Percentiles rank a stretch among this genome's conserved stretches.
These are phyloP conservation scores for Fusarium piperis DNA, from an alignment of 2,329 filamentous ascomycete species.

Conservation along the genomic window DNA sequence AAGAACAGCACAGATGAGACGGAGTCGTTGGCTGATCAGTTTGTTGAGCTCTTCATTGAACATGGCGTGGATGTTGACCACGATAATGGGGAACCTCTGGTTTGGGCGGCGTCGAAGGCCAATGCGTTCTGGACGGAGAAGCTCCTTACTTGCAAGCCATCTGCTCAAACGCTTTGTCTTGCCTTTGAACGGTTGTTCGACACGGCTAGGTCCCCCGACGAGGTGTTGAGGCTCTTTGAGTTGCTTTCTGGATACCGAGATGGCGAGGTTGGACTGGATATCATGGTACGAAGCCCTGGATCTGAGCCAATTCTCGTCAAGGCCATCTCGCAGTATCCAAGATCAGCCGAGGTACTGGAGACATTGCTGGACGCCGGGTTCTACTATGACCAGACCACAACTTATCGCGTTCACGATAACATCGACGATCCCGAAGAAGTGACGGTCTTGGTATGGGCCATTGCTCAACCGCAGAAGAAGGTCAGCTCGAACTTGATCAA, in stretches of 20 bases:
- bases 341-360: conserved; percentile 62
- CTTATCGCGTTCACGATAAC: conserved; percentile 55
- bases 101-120: conserved; percentile 62
- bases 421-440: conserved; percentile 63
- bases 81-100: conserved; percentile 63
- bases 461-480: conserved; percentile 70
- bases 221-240: conserved; percentile 59
- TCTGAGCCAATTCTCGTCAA: conserved; percentile 61
- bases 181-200: conserved; percentile 68
- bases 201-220: conserved; percentile 59
- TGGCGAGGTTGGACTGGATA: conserved; percentile 60
- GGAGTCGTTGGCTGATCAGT: conserved; percentile 53
- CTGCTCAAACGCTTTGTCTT: conserved; percentile 58
- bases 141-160: conserved; percentile 62
- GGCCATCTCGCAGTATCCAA: conserved; percentile 64
- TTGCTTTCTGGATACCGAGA: conserved; percentile 62
- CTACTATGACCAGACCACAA: conserved; percentile 65
- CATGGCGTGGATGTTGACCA: conserved; percentile 60
- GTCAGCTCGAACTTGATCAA: conserved; percentile 68
- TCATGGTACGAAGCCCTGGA: conserved; percentile 55
- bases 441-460: conserved; percentile 68
- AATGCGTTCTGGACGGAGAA: conserved; percentile 59
- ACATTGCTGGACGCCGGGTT: conserved; percentile 66
- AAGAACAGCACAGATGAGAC: conserved; percentile 52
- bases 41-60: conserved; percentile 53